Evolutionary conservation across 1,284 basidiomycete species (phyloP), one percentile per base, ranked within the genome.

Genomic region (Malassezia furfur): DNA sequence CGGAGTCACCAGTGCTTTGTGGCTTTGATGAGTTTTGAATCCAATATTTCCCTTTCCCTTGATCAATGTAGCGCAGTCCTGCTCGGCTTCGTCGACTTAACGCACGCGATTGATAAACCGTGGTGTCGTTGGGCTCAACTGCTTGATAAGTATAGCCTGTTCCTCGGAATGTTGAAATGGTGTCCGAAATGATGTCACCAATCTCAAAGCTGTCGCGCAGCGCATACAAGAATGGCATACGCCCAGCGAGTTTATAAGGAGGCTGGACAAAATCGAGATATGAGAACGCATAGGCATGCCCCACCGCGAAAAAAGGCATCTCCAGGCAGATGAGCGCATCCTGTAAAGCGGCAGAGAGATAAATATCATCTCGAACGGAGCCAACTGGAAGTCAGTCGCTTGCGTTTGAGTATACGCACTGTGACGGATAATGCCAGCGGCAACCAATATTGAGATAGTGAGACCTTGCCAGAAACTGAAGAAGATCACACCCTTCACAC

Each of bases 391-490:
- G 10, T 22, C 21, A 17, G 9, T 12, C n/a, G 5, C 5, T 7
- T 15, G 30, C 15, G 25, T 25, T 32, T 36, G n/a, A 14, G 34
- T 50, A 30, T 22, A 25, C 52, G 55, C 45, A 78, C 78, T 83
- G 47, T 80, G 81, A 32, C 78, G 84, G 73, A 98, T 87, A 41
- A 80, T 79, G 1, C 85, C 82, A 0, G 85, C 79, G 1, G 90
- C 85, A 38, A 96, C 93, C 19, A 96, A 81, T 65, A 90, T 82
- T 28, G 90, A 91, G 50, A 98, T 84, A 41, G 75, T 82, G 41
- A 96, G 83, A 14, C 66, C 68, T 47, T 98, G 93, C 93, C 93
- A 99, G 78, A 98, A 99, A 0, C 87, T 91, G 77, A 94, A 93
- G 80, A 96, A 96, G 40, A 98, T 81, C 63, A 98, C 91, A 1